Evolutionary conservation across 805 yeast genomes (phyloP).

Genomic region (Wickerhamomyces sydowiorum): DNA sequence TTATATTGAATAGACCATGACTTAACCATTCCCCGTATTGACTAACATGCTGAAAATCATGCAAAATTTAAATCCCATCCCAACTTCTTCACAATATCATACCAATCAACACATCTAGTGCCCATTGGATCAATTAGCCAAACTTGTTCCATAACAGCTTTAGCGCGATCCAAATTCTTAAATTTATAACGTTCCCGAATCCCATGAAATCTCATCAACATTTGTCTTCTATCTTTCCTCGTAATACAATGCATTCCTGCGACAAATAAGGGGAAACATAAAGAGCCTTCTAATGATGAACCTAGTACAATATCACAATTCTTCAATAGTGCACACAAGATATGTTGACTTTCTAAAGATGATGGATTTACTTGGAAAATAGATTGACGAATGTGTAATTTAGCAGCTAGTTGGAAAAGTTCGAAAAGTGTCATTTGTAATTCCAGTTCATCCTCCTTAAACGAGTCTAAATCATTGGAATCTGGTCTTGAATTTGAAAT

Average conservation of each 20-base stretch:
- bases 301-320: constrained; percentile 59
- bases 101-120: constrained; percentile 66
- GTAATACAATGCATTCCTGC: constrained; percentile 66
- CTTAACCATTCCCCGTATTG: no score
- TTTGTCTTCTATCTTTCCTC: constrained; percentile 42
- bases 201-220: constrained; percentile 46
- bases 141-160: constrained; percentile 31
- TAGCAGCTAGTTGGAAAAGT: constrained; percentile 62
- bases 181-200: constrained; percentile 62
- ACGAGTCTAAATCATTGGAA: constrained; percentile 35
- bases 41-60: constrained; percentile 3
- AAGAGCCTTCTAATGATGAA: constrained; percentile 61
- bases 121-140: constrained; percentile 45
- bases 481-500: constrained; percentile 50
- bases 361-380: constrained; percentile 56
- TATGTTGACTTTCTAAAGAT: constrained; percentile 55
- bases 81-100: constrained; percentile 51
- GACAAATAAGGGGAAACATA: constrained; percentile 73
- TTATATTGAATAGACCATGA: no score
- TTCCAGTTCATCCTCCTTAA: constrained; percentile 45
- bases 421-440: constrained; percentile 68
- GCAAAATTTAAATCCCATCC: constrained; percentile 84
- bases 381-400: constrained; percentile 61
- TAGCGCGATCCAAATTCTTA: constrained; percentile 48
- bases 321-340: constrained; percentile 46